Conservation (phyloP, 352 stramenopile genomes). For the Globisporangium yorkense region DNA sequence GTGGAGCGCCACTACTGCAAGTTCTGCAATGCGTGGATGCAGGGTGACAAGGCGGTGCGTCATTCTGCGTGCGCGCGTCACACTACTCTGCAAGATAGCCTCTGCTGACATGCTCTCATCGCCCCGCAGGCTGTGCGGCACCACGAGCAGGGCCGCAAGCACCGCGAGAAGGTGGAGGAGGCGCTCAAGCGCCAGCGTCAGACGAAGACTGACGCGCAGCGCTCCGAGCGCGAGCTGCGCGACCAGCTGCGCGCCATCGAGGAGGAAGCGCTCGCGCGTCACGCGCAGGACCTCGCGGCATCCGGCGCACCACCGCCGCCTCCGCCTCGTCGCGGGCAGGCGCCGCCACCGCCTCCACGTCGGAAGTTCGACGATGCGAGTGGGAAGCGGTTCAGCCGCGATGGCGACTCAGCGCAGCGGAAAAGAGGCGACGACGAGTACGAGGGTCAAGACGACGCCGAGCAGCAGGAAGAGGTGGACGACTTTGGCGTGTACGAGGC, state of each 20-base stretch:
- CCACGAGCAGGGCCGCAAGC: conserved; percentile 68
- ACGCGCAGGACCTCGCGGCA: conserved; percentile 12
- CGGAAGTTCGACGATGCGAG: background rate
- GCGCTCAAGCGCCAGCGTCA: conserved; percentile 70
- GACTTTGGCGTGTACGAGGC: conserved; percentile 69
- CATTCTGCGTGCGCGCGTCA: background rate
- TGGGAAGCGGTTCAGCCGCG: background rate
- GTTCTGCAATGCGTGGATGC: conserved; percentile 88
- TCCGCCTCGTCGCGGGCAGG: conserved; percentile 1
- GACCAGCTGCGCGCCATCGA: conserved; percentile 75
- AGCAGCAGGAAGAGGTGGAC: conserved; percentile 47
- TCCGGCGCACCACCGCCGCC: conserved; percentile 1
- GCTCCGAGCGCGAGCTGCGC: conserved; percentile 50
- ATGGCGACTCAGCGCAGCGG: background rate
- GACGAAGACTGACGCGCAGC: conserved; percentile 49
- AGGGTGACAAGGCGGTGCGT: conserved; percentile 64
- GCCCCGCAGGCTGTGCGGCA: conserved; percentile 63
- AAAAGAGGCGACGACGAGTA: background rate
- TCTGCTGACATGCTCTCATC: too few species aligned
- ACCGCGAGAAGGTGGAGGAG: conserved; percentile 73
- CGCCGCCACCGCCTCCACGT: conserved; percentile 30
- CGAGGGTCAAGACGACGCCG: conserved; percentile 8
- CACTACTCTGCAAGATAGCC: too few species aligned
- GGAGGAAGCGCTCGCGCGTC: conserved; percentile 12
- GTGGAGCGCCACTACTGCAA: conserved; percentile 80